Evolutionary conservation across 148 eudicot genomes (phyloP).

Genomic region (Vaccinium myrtillus): DNA sequence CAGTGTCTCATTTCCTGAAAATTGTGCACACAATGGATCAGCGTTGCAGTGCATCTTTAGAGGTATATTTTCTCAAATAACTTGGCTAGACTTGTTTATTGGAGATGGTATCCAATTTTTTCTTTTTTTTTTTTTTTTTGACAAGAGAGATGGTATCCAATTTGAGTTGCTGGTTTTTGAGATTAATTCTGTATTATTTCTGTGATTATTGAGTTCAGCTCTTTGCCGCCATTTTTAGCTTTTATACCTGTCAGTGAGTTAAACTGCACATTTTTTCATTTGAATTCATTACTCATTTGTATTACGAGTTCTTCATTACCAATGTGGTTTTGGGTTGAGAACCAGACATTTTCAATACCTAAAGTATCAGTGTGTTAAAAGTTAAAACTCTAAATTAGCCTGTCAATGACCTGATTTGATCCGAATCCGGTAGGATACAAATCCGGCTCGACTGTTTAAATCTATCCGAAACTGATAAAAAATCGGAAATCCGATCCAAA

Average conservation of each 20-base stretch:
- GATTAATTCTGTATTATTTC: not conserved
- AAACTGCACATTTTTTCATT: not conserved
- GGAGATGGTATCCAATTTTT: not conserved
- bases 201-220: not conserved
- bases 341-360: not conserved
- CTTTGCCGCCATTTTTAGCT: not conserved
- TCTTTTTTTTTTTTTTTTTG: no score
- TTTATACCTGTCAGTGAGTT: not conserved
- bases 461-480: no score
- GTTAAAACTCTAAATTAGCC: no score
- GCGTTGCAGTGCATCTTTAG: slow-evolving; percentile 79
- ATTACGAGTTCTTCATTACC: not conserved
- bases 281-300: not conserved
- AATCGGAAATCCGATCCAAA: no score
- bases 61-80: slow-evolving; percentile 42
- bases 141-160: not conserved
- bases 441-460: no score
- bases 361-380: not conserved
- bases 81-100: not conserved
- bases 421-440: no score
- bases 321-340: not conserved
- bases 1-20: slow-evolving; percentile 68
- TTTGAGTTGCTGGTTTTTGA: not conserved
- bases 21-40: slow-evolving; percentile 82
- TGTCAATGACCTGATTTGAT: no score